A percentile compares a stretch with the other conserved stretches of the same genome.
Conservation (phyloP, 2,329 filamentous ascomycete species). For the Calonectria honghensis region DNA sequence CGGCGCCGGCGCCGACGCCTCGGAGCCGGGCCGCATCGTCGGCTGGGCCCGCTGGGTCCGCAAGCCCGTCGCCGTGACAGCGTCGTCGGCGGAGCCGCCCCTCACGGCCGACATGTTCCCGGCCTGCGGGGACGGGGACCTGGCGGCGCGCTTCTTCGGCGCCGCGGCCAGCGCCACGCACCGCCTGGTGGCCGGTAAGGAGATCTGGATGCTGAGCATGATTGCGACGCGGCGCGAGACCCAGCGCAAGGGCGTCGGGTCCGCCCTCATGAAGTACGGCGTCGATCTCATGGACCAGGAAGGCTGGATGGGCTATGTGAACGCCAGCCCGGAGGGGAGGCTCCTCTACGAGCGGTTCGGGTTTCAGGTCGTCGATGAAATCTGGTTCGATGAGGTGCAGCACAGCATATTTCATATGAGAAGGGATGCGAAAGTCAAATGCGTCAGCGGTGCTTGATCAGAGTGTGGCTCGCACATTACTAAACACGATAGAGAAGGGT, state of each 20-base stretch:
- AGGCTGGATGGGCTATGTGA: slow-evolving; percentile 55
- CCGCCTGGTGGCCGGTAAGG: slow-evolving; percentile 52
- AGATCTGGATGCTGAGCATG: slow-evolving; percentile 60
- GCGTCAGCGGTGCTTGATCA: not conserved
- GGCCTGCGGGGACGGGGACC: slow-evolving; percentile 52
- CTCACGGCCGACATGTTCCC: slow-evolving; percentile 53
- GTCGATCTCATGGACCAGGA: slow-evolving; percentile 56
- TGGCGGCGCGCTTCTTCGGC: slow-evolving; percentile 65
- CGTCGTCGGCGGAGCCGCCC: slow-evolving; percentile 36
- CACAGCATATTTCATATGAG: slow-evolving; percentile 58
- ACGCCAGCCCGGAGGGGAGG: slow-evolving; percentile 53
- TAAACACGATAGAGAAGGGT: not conserved
- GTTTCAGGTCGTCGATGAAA: slow-evolving; percentile 51
- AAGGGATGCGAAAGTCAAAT: slow-evolving; percentile 41
- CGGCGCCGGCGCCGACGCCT: not conserved
- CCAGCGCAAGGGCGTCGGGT: slow-evolving; percentile 59
- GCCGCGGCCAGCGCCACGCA: slow-evolving; percentile 51
- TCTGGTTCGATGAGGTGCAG: slow-evolving; percentile 48
- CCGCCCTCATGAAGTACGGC: slow-evolving; percentile 58
- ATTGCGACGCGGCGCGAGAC: slow-evolving; percentile 57
- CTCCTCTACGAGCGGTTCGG: slow-evolving; percentile 57
- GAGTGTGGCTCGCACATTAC: not conserved
- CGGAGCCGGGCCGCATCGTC: slow-evolving; percentile 42
- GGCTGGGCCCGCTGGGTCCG: slow-evolving; percentile 61
- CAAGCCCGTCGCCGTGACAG: slow-evolving; percentile 43